These are phyloP conservation scores for Cubamyces lactineus DNA, from an alignment of 768 basidiomycete species.

Conservation along the genomic window DNA sequence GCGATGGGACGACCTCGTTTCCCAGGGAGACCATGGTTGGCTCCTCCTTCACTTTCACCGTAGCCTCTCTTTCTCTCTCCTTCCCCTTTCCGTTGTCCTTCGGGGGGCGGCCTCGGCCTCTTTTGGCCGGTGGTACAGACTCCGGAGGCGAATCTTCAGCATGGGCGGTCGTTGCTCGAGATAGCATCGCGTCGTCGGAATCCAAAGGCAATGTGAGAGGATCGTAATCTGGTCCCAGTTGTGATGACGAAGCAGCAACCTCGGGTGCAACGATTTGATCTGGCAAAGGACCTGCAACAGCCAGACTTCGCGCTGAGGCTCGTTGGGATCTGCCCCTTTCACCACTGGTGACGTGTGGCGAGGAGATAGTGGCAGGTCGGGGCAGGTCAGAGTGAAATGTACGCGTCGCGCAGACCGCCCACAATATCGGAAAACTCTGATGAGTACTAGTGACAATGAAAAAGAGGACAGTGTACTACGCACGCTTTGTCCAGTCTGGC, in stretches of 20 bases:
- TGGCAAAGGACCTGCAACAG: conserved; percentile 17
- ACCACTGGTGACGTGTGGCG: conserved; percentile 13
- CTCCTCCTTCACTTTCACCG: conserved; percentile 50
- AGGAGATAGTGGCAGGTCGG: neutral
- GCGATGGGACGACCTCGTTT: conserved; percentile 37
- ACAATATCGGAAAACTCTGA: neutral
- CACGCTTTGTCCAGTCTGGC: conserved; percentile 75
- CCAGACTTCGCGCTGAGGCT: conserved; percentile 32
- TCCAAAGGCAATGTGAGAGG: conserved; percentile 55
- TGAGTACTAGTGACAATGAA: conserved; percentile 28
- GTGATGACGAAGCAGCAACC: conserved; percentile 44
- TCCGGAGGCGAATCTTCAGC: conserved; percentile 31
- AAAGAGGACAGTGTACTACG: conserved; percentile 37
- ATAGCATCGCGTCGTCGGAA: conserved; percentile 59
- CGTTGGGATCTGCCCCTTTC: conserved; percentile 33
- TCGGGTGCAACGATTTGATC: conserved; percentile 25
- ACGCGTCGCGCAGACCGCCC: neutral
- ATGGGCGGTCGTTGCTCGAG: conserved; percentile 58
- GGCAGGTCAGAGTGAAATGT: neutral
- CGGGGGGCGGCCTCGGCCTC: conserved; percentile 8
- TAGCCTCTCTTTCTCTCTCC: conserved; percentile 44
- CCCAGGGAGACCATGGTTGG: conserved; percentile 42
- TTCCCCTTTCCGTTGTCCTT: conserved; percentile 48
- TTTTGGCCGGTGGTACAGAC: conserved; percentile 11
- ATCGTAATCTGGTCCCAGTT: conserved; percentile 58